Evolutionary conservation across 2,329 filamentous ascomycete species (phyloP).

Genomic region (Xylariaceae sp.): DNA sequence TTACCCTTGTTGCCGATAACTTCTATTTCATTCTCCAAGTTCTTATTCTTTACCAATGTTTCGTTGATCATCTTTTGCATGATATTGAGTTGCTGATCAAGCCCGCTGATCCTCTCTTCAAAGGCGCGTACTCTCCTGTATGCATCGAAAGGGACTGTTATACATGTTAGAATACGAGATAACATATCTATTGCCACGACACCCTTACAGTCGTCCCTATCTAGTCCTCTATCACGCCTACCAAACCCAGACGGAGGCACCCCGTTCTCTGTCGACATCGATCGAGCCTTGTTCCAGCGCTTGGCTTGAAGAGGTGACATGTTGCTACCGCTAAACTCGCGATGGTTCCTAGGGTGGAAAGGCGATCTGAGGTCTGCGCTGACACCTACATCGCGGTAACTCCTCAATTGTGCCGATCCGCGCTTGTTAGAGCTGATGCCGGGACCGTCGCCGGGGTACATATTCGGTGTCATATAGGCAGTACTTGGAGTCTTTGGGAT

Average conservation of each 20-base stretch:
- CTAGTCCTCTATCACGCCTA: neutral
- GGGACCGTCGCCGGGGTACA: neutral
- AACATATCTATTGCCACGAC: neutral
- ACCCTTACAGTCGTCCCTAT: constrained; percentile 1
- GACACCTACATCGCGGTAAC: constrained; percentile 4
- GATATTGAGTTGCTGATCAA: constrained; percentile 18
- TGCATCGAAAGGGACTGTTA: constrained; percentile 12
- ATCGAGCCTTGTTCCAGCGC: neutral
- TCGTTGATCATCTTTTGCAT: constrained; percentile 25
- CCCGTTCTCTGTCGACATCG: neutral
- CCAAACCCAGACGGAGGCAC: neutral
- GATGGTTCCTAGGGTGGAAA: neutral
- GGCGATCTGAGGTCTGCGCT: neutral
- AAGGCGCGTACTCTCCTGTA: constrained; percentile 5
- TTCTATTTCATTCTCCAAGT: neutral
- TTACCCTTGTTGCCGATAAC: neutral
- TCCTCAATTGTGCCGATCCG: neutral
- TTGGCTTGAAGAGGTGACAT: neutral
- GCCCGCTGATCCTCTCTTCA: constrained; percentile 15
- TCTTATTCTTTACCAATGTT: constrained; percentile 10
- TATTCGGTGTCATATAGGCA: constrained; percentile 3
- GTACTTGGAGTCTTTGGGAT: neutral
- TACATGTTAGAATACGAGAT: neutral
- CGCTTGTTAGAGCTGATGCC: neutral
- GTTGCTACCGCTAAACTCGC: neutral